phyloP scores from a whole-genome alignment of 176 grass and related monocot genomes.

The Carex cristatella region DNA sequence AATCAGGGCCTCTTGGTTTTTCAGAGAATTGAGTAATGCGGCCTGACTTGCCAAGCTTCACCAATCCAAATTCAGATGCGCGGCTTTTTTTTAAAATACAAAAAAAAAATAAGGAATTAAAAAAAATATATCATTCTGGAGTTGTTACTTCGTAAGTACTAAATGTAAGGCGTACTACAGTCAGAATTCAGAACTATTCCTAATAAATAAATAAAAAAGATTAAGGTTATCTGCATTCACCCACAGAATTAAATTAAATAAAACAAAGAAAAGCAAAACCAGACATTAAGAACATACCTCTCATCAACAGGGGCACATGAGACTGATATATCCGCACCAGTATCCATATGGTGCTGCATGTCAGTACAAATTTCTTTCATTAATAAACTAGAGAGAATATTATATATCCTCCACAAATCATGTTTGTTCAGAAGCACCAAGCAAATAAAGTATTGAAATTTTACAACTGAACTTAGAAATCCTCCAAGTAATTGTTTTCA shows the following conservation, averaged over 20 bases:
- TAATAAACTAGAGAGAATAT: background rate
- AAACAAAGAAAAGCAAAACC: background rate
- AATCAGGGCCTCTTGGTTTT: conserved; percentile 51
- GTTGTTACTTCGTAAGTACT: background rate
- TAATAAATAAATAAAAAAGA: background rate
- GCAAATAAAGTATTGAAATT: background rate
- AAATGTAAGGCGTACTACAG: background rate
- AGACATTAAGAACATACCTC: conserved; percentile 30
- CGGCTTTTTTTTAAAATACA: conserved; percentile 38
- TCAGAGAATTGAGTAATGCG: conserved; percentile 53
- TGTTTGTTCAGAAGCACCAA: background rate
- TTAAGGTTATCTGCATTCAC: background rate
- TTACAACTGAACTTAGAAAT: background rate
- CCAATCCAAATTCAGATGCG: conserved; percentile 65
- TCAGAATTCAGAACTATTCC: background rate
- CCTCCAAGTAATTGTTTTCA: background rate
- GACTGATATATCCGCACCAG: conserved; percentile 59
- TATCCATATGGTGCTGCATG: conserved; percentile 63
- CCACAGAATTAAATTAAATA: background rate
- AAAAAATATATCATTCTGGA: background rate
- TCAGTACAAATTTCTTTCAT: background rate
- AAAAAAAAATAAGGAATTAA: conserved; percentile 31
- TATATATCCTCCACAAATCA: background rate
- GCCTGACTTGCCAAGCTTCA: conserved; percentile 58
- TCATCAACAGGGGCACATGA: conserved; percentile 50